A percentile compares a stretch with the other conserved stretches of the same genome.
Evolutionary conservation across 495 filamentous ascomycete species (phyloP).

Genomic region (Penicillium lividum): DNA sequence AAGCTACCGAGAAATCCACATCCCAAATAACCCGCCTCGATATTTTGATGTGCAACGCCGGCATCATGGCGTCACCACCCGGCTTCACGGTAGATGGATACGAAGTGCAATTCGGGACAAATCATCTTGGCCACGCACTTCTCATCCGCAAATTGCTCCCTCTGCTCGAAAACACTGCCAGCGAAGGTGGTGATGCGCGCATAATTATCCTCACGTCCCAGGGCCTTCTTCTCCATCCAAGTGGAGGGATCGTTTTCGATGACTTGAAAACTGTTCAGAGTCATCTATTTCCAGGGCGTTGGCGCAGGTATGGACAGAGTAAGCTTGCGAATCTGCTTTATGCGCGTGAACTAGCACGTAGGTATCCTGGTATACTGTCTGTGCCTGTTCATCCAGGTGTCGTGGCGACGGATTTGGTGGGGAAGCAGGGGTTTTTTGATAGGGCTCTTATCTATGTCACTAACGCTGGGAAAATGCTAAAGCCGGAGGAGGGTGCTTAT

Average conservation of each 20-base stretch:
- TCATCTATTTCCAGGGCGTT: constrained; percentile 24
- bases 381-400: constrained; percentile 50
- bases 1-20: constrained; percentile 34
- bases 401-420: constrained; percentile 36
- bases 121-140: constrained; percentile 67
- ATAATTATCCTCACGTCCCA: constrained; percentile 45
- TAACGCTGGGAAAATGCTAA: constrained; percentile 16
- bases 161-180: constrained; percentile 41
- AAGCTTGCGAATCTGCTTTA: constrained; percentile 72
- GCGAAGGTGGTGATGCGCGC: constrained; percentile 32
- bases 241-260: constrained; percentile 51
- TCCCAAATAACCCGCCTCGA: constrained; percentile 42
- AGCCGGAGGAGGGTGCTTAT: constrained; percentile 39
- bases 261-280: constrained; percentile 19
- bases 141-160: constrained; percentile 62
- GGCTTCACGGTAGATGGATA: constrained; percentile 59
- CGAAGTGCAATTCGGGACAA: constrained; percentile 68
- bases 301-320: constrained; percentile 58
- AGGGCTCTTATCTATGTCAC: constrained; percentile 15
- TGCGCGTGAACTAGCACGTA: constrained; percentile 52
- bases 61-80: constrained; percentile 58
- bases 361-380: constrained; percentile 45
- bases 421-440: constrained; percentile 15
- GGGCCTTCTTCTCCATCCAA: constrained; percentile 37
- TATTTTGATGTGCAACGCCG: constrained; percentile 67